Base-by-base conservation (phyloP, 352 stramenopile genomes). In the Pythium apleroticum region DNA sequence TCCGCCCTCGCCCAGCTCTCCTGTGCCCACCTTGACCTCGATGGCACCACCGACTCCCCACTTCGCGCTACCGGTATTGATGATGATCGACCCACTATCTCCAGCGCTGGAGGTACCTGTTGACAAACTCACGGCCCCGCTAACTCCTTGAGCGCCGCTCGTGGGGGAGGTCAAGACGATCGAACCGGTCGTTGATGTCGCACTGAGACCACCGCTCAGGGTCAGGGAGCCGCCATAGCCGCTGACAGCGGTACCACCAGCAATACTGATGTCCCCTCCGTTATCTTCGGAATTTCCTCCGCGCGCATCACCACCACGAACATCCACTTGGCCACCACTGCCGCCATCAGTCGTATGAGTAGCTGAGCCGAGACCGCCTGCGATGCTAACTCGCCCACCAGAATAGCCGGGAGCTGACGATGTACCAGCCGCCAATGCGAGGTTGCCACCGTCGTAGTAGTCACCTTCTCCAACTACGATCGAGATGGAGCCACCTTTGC, bases 211-310 rank as follows among this genome's bases (percentile, higher is more conserved):
- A 66, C 70, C 76, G 12, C 57, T 65, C 52, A 93, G 48, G 12
- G 66, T 52, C 20, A 94, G 14, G 22, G 84, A 76, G 39, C 86
- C 86, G 53, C 84, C 80, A 57, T 88, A 91, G 4, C 84, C 86
- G 60, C 65, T 90, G 48, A 75, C 84, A 59, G 61, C 75, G 37
- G 59, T 81, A 71, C 94, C 96, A 33, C 89, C 92, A 35, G 69
- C 67, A n/a, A 97, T 27, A 28, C 61, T 74, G 49, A 98, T 75
- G 53, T 82, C 78, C 37, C 91, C 94, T 22, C 93, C 94, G 66
- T 97, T 95, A 68, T 98, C 90, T 61, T 93, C 76, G 2, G 75
- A 67, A 49, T 92, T 92, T 59, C 84, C 85, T 43, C 95, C 95
- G 68, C 91, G 87, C 28, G 85, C 91, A 73, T 96, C 81, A 24